These are phyloP conservation scores for Rhodomyrtus psidioides DNA, from an alignment of 441 rosid species.

Conservation along the genomic window DNA sequence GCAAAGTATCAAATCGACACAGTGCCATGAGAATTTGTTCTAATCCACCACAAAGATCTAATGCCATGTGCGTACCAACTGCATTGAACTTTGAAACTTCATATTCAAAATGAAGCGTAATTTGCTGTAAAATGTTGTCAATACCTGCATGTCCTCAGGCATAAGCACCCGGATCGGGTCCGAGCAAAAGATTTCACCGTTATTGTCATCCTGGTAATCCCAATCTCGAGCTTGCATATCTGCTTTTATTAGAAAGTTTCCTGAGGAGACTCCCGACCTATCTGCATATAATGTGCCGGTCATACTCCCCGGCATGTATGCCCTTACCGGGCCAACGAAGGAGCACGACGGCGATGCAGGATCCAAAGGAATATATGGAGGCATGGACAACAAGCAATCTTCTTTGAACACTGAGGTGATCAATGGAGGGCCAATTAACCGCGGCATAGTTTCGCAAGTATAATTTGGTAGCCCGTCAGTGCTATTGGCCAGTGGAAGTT, in stretches of 20 bases:
- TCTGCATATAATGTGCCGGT: slow-evolving; percentile 41
- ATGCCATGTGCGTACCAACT: not conserved
- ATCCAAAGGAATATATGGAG: slow-evolving; percentile 53
- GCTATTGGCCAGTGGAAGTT: slow-evolving; percentile 24
- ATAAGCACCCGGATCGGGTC: slow-evolving; percentile 38
- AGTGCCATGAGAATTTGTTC: not conserved
- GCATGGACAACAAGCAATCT: slow-evolving; percentile 69
- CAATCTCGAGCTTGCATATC: slow-evolving; percentile 43
- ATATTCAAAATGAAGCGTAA: not conserved
- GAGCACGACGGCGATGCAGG: slow-evolving; percentile 60
- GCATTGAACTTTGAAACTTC: not conserved
- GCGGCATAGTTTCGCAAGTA: slow-evolving; percentile 15
- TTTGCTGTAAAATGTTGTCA: not conserved
- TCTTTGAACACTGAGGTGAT: slow-evolving; percentile 51
- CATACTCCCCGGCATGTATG: slow-evolving; percentile 38
- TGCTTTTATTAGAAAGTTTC: slow-evolving; percentile 31
- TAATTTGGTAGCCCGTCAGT: slow-evolving; percentile 16
- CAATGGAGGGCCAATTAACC: slow-evolving; percentile 27
- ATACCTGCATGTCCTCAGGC: slow-evolving; percentile 55
- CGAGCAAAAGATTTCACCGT: slow-evolving; percentile 46
- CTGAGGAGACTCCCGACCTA: slow-evolving; percentile 33
- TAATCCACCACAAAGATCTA: not conserved
- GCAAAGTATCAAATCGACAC: not conserved
- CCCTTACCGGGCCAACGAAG: slow-evolving; percentile 33
- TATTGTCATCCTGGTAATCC: slow-evolving; percentile 59